Evolutionary conservation across 73 alveolate species (phyloP).

Genomic region (Loxodes magnus): DNA sequence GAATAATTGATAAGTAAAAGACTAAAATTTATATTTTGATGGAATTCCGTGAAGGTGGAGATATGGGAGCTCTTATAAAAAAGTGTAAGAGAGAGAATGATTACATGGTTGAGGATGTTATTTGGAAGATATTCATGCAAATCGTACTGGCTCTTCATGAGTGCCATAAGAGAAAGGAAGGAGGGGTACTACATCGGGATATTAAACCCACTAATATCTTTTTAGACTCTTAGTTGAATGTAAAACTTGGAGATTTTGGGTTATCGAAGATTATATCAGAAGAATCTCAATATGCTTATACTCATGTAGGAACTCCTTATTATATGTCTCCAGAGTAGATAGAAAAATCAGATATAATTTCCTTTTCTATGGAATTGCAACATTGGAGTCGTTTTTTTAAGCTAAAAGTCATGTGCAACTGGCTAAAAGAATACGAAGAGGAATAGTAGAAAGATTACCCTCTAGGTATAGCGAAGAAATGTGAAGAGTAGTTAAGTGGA

Average conservation of each 20-base stretch:
- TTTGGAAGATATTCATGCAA: constrained; percentile 91
- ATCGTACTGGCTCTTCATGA: constrained; percentile 80
- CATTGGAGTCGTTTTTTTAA: constrained; percentile 85
- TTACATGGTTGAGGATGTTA: constrained; percentile 83
- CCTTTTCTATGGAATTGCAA: constrained; percentile 77
- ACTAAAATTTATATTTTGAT: constrained; percentile 77
- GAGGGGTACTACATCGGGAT: constrained; percentile 89
- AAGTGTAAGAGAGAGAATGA: constrained; percentile 77
- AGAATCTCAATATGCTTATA: constrained; percentile 78
- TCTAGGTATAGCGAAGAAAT: constrained; percentile 59
- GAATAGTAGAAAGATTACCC: constrained; percentile 75
- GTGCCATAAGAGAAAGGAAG: constrained; percentile 80
- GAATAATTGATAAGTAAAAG: constrained; percentile 68
- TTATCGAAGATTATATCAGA: constrained; percentile 61
- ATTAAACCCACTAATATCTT: constrained; percentile 89
- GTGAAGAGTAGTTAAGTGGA: constrained; percentile 45
- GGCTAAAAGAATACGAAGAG: constrained; percentile 83
- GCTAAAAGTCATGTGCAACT: constrained; percentile 75
- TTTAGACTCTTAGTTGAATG: constrained; percentile 70
- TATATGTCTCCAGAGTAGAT: constrained; percentile 90
- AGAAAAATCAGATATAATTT: constrained; percentile 90
- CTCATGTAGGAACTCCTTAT: constrained; percentile 96
- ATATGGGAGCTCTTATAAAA: constrained; percentile 68
- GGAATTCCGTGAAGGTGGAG: constrained; percentile 95
- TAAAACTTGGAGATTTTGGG: constrained; percentile 94